Conservation (phyloP, 2,329 filamentous ascomycete genomes). For the Paecilomyces variotii region DNA sequence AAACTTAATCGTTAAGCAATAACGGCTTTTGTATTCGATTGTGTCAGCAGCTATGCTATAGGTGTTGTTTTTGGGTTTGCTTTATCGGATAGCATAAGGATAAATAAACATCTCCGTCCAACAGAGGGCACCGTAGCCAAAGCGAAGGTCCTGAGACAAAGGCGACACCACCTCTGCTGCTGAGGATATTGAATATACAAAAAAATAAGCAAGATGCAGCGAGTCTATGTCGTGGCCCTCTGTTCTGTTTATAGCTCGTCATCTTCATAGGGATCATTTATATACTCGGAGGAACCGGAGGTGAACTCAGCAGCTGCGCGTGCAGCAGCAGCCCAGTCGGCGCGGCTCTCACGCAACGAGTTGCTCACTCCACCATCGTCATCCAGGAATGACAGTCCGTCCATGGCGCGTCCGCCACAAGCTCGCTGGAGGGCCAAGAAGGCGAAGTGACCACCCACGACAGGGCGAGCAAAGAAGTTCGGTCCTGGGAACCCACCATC, state of each 20-base stretch:
- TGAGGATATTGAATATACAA: background rate
- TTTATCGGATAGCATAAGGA: background rate
- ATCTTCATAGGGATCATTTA: background rate
- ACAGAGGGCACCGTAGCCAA: background rate
- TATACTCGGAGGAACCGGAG: background rate
- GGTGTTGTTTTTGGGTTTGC: background rate
- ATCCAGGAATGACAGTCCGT: conserved; percentile 46
- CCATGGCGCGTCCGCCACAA: conserved; percentile 61
- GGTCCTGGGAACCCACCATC: conserved; percentile 65
- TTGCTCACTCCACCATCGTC: conserved; percentile 11
- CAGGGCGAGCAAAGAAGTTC: conserved; percentile 72
- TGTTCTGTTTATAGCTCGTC: background rate
- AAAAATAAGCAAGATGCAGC: background rate
- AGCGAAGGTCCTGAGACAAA: background rate
- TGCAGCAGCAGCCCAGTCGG: conserved; percentile 11
- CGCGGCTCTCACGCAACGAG: background rate
- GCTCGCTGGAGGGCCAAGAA: conserved; percentile 74
- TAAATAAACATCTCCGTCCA: background rate
- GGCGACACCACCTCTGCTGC: background rate
- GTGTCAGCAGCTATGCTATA: background rate
- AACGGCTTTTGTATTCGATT: background rate
- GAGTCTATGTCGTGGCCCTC: background rate
- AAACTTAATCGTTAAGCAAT: background rate
- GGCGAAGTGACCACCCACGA: conserved; percentile 79
- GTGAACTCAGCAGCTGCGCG: conserved; percentile 15